A percentile compares a stretch with the other conserved stretches of the same genome.
phyloP scores from a whole-genome alignment of 139 green algal genomes.

The Nannochloris sp. region DNA sequence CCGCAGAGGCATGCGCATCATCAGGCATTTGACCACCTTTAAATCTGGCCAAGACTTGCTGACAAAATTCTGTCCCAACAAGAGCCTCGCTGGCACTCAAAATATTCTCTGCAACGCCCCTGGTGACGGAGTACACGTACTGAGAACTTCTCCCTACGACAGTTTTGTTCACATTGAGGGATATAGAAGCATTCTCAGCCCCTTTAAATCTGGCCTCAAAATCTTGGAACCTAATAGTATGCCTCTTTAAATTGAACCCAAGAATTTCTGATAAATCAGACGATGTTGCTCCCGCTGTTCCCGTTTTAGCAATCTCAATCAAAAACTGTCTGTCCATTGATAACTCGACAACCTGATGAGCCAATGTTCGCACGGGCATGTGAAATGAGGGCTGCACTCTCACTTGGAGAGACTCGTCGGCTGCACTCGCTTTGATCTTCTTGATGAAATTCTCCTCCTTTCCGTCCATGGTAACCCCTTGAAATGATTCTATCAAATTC shows the following conservation, averaged over 20 bases:
- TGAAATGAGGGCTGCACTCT: no score
- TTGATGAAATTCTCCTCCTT: conserved; percentile 24
- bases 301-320: neutral
- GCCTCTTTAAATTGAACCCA: no score
- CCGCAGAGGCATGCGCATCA: neutral
- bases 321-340: conserved; percentile 9
- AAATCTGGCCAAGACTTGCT: neutral
- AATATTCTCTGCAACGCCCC: neutral
- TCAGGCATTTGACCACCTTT: neutral
- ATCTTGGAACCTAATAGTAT: no score
- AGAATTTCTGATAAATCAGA: no score
- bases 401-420: neutral
- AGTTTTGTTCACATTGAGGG: no score
- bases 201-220: no score
- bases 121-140: neutral
- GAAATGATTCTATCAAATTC: conserved; percentile 26
- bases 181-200: no score
- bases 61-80: neutral
- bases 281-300: neutral
- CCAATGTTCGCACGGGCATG: no score
- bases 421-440: conserved; percentile 8
- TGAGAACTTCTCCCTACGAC: no score
- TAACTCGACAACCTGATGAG: conserved; percentile 20
- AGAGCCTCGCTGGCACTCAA: neutral
- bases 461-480: conserved; percentile 6